Evolutionary conservation across 2,329 filamentous ascomycete genomes (phyloP).

Genomic region (Penicillium nordicum): DNA sequence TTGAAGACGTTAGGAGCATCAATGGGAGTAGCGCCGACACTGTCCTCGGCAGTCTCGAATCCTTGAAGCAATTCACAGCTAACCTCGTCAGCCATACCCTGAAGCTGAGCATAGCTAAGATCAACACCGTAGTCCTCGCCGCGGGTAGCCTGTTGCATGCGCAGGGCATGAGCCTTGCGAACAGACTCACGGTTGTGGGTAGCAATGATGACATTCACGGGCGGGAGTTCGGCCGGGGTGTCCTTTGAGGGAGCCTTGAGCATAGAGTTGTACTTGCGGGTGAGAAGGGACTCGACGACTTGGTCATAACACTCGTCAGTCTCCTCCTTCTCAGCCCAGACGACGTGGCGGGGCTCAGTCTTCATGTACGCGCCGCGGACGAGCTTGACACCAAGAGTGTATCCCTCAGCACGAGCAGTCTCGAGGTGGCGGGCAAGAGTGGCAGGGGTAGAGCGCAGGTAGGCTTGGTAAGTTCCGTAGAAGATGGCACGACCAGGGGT

Average conservation of each 20-base stretch:
- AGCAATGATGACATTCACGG: constrained; percentile 55
- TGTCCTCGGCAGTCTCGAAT: constrained; percentile 29
- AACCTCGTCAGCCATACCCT: constrained; percentile 95
- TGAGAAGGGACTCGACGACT: constrained; percentile 54
- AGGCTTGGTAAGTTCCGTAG: constrained; percentile 54
- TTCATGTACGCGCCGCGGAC: constrained; percentile 54
- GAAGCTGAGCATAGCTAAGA: constrained; percentile 71
- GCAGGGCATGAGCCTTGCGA: constrained; percentile 48
- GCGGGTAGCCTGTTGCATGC: constrained; percentile 44
- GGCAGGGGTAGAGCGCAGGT: constrained; percentile 48
- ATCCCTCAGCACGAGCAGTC: constrained; percentile 47
- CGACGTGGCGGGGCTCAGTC: constrained; percentile 46
- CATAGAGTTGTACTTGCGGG: constrained; percentile 56
- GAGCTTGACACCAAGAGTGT: constrained; percentile 51
- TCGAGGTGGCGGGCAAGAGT: constrained; percentile 48
- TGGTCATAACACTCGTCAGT: constrained; percentile 55
- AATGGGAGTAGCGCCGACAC: constrained; percentile 24
- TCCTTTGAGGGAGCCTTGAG: constrained; percentile 48
- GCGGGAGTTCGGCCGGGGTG: constrained; percentile 34
- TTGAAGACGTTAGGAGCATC: constrained; percentile 54
- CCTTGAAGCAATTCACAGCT: constrained; percentile 57
- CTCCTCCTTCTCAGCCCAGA: constrained; percentile 48
- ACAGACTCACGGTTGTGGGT: constrained; percentile 59
- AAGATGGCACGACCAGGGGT: constrained; percentile 51
- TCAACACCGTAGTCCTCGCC: constrained; percentile 44